phyloP scores from a whole-genome alignment of 768 basidiomycete genomes.

The Clitopilus passeckerianus region DNA sequence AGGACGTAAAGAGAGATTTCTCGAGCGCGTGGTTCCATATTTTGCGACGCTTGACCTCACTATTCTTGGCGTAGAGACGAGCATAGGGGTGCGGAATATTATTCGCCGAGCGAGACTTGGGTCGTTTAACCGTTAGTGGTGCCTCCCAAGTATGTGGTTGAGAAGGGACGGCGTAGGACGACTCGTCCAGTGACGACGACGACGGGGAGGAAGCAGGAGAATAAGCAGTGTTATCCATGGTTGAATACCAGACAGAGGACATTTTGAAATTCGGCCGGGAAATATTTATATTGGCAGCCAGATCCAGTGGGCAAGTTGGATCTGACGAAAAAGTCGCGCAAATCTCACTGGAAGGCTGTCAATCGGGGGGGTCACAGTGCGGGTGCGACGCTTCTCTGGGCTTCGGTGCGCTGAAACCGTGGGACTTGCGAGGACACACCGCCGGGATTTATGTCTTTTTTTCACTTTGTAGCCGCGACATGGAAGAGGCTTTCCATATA shows the following conservation, averaged over 20 bases:
- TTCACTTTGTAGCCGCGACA: neutral
- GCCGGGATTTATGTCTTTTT: neutral
- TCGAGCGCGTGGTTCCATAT: slow-evolving; percentile 79
- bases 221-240: neutral
- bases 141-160: neutral
- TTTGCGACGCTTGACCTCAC: slow-evolving; percentile 60
- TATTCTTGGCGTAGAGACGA: slow-evolving; percentile 60
- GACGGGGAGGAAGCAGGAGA: neutral
- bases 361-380: neutral
- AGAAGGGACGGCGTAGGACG: neutral
- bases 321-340: neutral
- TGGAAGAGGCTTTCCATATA: neutral
- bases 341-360: neutral
- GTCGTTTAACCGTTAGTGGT: neutral
- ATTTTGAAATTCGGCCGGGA: neutral
- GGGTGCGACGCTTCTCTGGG: slow-evolving; percentile 7
- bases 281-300: neutral
- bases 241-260: neutral
- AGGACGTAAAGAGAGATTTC: slow-evolving; percentile 61
- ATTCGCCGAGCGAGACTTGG: neutral
- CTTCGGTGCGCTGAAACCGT: slow-evolving; percentile 29
- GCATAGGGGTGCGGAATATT: slow-evolving; percentile 62
- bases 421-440: slow-evolving; percentile 15
- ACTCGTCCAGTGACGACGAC: neutral
- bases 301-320: neutral